phyloP scores from a whole-genome alignment of 331 rosid genomes.

The Rhamnella rubrinervis region DNA sequence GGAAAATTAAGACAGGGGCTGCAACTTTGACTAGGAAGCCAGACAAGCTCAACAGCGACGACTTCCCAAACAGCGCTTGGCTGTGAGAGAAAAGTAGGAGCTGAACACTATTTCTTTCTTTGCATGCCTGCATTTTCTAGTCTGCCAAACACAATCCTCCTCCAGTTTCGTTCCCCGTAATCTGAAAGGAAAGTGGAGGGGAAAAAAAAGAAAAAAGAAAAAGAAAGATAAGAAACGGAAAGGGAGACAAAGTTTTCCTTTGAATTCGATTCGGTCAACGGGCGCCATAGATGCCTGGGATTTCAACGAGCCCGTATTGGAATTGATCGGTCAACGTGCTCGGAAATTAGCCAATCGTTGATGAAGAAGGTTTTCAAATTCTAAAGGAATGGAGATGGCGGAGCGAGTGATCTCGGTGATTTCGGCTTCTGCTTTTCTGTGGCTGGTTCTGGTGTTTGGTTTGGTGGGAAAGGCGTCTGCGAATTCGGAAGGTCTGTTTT shows the following conservation, averaged over 20 bases:
- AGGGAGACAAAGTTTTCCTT: neutral
- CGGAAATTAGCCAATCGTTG: neutral
- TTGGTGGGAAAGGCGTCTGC: constrained; percentile 45
- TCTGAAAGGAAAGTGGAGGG: neutral
- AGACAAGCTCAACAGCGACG: constrained; percentile 9
- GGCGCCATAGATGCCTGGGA: neutral
- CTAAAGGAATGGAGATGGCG: constrained; percentile 25
- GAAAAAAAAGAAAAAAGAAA: too few relatives aligned
- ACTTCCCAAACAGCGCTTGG: constrained; percentile 1
- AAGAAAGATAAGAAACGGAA: neutral
- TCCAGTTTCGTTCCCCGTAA: neutral
- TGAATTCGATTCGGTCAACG: constrained; percentile 26
- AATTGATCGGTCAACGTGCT: constrained; percentile 17
- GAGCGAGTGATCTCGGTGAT: constrained; percentile 32
- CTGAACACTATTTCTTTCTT: neutral
- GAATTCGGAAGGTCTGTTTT: constrained; percentile 61
- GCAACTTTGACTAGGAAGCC: constrained; percentile 14
- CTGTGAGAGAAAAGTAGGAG: neutral
- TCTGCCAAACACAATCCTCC: neutral
- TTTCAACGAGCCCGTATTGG: neutral
- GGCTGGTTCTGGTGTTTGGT: constrained; percentile 41
- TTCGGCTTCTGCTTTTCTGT: constrained; percentile 35
- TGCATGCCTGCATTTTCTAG: neutral
- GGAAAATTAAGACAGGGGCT: constrained; percentile 16
- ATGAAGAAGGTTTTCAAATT: constrained; percentile 5